Base-by-base conservation (phyloP, 163 green algal genomes). In the Scenedesmus sp. region DNA sequence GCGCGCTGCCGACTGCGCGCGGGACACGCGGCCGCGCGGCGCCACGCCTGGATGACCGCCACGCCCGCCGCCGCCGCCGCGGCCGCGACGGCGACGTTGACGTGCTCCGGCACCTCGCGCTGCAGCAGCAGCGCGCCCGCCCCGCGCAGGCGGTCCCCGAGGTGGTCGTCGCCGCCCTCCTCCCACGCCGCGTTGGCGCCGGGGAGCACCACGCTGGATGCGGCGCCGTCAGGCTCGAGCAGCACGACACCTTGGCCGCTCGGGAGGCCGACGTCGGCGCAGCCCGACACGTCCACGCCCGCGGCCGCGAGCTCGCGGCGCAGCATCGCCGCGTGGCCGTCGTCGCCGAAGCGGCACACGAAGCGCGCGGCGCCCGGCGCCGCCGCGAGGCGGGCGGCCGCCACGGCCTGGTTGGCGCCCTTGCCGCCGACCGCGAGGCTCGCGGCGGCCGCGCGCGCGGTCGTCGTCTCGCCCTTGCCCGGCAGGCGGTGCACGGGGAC, bases 81-180 rank as follows among this genome's bases (percentile, higher is more conserved):
- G 15, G 60, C 50, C 1, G 89, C 91, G 48, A 86, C 84, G 15
- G 82, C 87, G 14, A 86, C 36, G 58, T 96, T 95, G 26, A 96
- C 90, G 5, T 82, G 57, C 56, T 95, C 87, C 1, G 91, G 91
- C 20, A 95, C 67, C 81, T 96, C 91, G 17, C 89, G 78, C 70
- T 96, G 91, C 58, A 96, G 81, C 74, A 81, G 60, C 36, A 81
- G 34, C 51, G 63, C 74, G 1, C 62, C 74, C 11, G 34, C 74
- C 36, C 50, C 74, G 18, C 0, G 1, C 31, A 74, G 2, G 22
- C 60, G 53, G 36, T 78, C 50, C 17, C 42, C 62, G 14, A 69
- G 1, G 18, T 5, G 0, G 34, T 78, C n/a, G 22, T 29, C 53
- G 1, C 36, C 13, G 45, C 66, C 70, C 70, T 78, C 36, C 6